Conservation (phyloP, 352 stramenopile genomes). For the Globisporangium canariense region DNA sequence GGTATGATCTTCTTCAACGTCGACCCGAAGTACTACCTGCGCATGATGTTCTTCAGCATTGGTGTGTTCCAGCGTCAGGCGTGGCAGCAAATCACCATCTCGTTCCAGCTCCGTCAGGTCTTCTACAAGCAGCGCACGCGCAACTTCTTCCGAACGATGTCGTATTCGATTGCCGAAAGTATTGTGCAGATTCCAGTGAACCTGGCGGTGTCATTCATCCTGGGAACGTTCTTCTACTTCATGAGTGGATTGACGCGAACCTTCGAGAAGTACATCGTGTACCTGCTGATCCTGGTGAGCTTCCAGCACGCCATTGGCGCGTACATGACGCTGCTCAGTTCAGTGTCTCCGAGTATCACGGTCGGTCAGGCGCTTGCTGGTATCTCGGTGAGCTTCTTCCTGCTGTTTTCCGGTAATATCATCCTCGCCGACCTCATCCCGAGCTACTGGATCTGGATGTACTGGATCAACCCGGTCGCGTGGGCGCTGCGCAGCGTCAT, state of each 20-base stretch:
- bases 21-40: constrained; percentile 50
- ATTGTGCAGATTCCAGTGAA: constrained; percentile 14
- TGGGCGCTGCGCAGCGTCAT: constrained; percentile 35
- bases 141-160: constrained; percentile 88
- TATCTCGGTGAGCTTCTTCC: constrained; percentile 36
- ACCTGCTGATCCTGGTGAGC: constrained; percentile 53
- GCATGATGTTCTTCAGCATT: constrained; percentile 69
- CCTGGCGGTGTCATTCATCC: constrained; percentile 7
- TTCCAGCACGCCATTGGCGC: constrained; percentile 50
- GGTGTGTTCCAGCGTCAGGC: constrained; percentile 72
- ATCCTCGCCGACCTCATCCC: constrained; percentile 38
- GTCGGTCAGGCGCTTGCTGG: constrained; percentile 25
- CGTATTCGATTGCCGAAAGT: constrained; percentile 64
- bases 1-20: constrained; percentile 71
- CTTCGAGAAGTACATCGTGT: constrained; percentile 47
- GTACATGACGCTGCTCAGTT: constrained; percentile 35
- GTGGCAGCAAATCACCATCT: constrained; percentile 63
- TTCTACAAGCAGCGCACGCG: constrained; percentile 86
- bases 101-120: constrained; percentile 67
- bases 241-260: constrained; percentile 55
- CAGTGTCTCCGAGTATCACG: constrained; percentile 33
- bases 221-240: constrained; percentile 39
- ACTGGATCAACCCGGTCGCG: constrained; percentile 43
- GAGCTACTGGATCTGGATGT: constrained; percentile 44
- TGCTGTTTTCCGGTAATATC: constrained; percentile 46